Percentiles rank a stretch among this genome's conserved stretches.
Evolutionary conservation across 2,329 filamentous ascomycete genomes (phyloP).

Genomic region (Penicillium freii): DNA sequence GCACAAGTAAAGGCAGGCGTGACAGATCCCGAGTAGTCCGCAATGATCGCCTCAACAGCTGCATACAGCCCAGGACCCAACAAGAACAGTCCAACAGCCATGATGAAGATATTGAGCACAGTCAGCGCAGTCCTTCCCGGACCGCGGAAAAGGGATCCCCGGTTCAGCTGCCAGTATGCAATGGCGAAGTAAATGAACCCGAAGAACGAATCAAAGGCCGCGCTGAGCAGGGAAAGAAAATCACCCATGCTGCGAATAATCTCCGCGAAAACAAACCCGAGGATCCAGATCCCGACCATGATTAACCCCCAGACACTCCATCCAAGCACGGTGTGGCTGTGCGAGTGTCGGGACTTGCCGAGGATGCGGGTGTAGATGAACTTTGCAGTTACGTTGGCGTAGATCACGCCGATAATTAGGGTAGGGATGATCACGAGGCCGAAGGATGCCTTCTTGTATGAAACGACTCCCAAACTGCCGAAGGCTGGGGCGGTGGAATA

Average conservation of each 20-base stretch:
- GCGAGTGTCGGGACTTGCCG: slow-evolving; percentile 46
- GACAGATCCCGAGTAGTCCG: slow-evolving; percentile 47
- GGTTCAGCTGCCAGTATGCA: slow-evolving; percentile 50
- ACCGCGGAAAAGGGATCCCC: slow-evolving; percentile 40
- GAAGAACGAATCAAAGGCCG: slow-evolving; percentile 52
- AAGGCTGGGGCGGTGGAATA: slow-evolving; percentile 53
- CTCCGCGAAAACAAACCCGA: slow-evolving; percentile 50
- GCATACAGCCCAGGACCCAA: slow-evolving; percentile 54
- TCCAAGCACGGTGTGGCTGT: slow-evolving; percentile 49
- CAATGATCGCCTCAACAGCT: slow-evolving; percentile 53
- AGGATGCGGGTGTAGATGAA: slow-evolving; percentile 48
- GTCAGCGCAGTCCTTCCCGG: slow-evolving; percentile 42
- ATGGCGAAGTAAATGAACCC: slow-evolving; percentile 54
- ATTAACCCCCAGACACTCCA: slow-evolving; percentile 48
- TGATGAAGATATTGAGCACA: slow-evolving; percentile 47
- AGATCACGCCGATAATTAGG: slow-evolving; percentile 51
- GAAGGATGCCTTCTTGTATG: slow-evolving; percentile 51
- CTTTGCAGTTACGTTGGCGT: slow-evolving; percentile 51
- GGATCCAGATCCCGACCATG: slow-evolving; percentile 45
- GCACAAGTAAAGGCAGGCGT: slow-evolving; percentile 52
- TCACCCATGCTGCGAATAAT: slow-evolving; percentile 53
- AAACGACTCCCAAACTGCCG: slow-evolving; percentile 44
- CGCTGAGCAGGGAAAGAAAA: slow-evolving; percentile 50
- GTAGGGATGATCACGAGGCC: slow-evolving; percentile 54
- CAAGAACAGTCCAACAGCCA: slow-evolving; percentile 50